Percentiles rank a stretch among this genome's conserved stretches.
Conservation (phyloP, 805 yeast species). For the Danielia oregonensis region DNA sequence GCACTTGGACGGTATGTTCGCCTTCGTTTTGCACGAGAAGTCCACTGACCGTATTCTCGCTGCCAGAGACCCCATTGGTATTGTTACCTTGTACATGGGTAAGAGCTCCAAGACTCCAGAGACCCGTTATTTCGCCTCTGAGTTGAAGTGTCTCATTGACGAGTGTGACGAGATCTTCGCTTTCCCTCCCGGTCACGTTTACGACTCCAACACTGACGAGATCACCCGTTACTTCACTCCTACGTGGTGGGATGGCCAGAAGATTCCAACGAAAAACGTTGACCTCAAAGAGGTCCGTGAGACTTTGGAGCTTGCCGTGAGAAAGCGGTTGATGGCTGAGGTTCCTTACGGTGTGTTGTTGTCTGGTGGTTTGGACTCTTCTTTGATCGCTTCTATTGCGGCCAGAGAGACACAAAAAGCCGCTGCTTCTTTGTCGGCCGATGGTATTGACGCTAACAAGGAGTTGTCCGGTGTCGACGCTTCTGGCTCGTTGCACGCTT, state of each 20-base stretch:
- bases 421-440: constrained; percentile 41
- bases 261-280: constrained; percentile 71
- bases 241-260: constrained; percentile 85
- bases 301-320: constrained; percentile 86
- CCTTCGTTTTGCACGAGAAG: constrained; percentile 87
- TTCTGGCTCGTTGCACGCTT: constrained; percentile 72
- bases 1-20: constrained; percentile 96
- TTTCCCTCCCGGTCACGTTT: constrained; percentile 98
- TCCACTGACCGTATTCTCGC: constrained; percentile 84
- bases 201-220: constrained; percentile 86
- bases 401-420: constrained; percentile 92
- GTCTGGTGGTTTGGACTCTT: constrained; percentile 97
- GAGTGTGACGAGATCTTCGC: constrained; percentile 91
- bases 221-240: constrained; percentile 88
- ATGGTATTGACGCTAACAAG: constrained; percentile 58
- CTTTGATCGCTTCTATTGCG: constrained; percentile 94
- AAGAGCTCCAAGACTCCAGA: constrained; percentile 63
- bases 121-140: constrained; percentile 88
- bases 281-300: constrained; percentile 73
- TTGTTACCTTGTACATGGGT: constrained; percentile 96
- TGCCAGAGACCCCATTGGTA: constrained; percentile 98
- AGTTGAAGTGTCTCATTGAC: constrained; percentile 87
- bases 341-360: constrained; percentile 97
- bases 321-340: constrained; percentile 99
- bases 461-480: constrained; percentile 92